phyloP scores from a whole-genome alignment of 441 rosid genomes.

The Lepidium campestre region DNA sequence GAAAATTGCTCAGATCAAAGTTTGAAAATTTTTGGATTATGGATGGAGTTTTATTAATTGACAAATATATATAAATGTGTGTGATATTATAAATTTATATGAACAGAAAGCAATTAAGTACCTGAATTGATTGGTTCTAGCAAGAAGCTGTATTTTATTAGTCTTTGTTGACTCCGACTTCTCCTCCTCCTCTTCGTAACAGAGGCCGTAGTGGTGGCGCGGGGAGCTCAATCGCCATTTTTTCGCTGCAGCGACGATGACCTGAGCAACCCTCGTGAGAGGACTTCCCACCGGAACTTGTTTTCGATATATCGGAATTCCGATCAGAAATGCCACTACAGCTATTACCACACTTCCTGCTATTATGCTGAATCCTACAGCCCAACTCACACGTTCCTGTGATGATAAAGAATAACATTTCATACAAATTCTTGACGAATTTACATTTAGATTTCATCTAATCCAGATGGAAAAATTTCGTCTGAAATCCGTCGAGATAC shows the following conservation, averaged over 20 bases:
- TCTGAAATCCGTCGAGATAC: too few relatives aligned
- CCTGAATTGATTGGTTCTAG: conserved; percentile 57
- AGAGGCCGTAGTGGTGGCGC: conserved; percentile 23
- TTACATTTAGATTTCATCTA: too few relatives aligned
- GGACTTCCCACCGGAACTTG: conserved; percentile 63
- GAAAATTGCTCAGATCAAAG: too few relatives aligned
- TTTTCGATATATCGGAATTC: conserved; percentile 47
- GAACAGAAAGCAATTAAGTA: conserved; percentile 12
- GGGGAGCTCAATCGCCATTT: conserved; percentile 49
- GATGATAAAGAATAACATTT: too few relatives aligned
- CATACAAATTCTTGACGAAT: too few relatives aligned
- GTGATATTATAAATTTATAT: not conserved
- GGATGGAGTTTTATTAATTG: too few relatives aligned
- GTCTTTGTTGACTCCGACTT: not conserved
- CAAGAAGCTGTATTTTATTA: conserved; percentile 12
- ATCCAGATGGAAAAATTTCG: too few relatives aligned
- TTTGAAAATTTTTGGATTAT: too few relatives aligned
- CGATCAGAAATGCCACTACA: conserved; percentile 39
- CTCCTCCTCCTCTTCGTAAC: conserved; percentile 21
- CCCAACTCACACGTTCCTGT: conserved; percentile 77
- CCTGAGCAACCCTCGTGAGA: conserved; percentile 54
- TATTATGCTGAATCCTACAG: conserved; percentile 47
- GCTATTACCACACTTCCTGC: conserved; percentile 44
- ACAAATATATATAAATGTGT: too few relatives aligned
- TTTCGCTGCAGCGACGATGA: conserved; percentile 50